These are phyloP conservation scores for Wickerhamiella occidentalis DNA, from an alignment of 805 yeast species.

Conservation along the genomic window DNA sequence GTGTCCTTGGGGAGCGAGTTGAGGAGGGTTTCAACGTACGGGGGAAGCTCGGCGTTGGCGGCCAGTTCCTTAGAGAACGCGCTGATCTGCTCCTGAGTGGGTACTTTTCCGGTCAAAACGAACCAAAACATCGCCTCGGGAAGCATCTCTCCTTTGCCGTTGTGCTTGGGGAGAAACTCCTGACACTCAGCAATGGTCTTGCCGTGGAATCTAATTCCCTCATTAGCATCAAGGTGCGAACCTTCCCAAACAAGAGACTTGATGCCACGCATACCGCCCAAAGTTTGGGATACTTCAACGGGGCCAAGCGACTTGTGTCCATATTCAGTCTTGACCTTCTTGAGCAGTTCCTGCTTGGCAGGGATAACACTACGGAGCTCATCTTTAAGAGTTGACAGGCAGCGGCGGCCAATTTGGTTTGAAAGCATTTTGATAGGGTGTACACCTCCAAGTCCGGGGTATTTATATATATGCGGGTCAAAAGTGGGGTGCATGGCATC, in stretches of 20 bases:
- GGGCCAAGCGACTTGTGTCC: constrained; percentile 34
- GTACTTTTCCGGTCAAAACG: constrained; percentile 60
- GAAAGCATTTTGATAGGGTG: neutral
- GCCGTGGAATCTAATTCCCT: constrained; percentile 72
- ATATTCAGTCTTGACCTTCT: constrained; percentile 31
- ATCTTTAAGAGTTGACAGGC: constrained; percentile 24
- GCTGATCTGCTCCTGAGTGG: constrained; percentile 46
- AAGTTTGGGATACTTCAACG: constrained; percentile 33
- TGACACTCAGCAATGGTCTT: constrained; percentile 64
- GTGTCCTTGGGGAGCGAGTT: constrained; percentile 53
- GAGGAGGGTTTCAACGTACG: constrained; percentile 45
- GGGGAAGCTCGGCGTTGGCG: constrained; percentile 52
- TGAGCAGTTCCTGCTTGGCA: constrained; percentile 31
- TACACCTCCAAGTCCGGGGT: neutral
- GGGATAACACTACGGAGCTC: constrained; percentile 34
- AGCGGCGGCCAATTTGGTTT: constrained; percentile 10
- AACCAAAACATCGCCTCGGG: constrained; percentile 63
- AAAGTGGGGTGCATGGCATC: constrained; percentile 3
- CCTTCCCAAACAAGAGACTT: constrained; percentile 70
- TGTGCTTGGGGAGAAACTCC: constrained; percentile 45
- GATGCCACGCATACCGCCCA: constrained; percentile 76
- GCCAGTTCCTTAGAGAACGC: constrained; percentile 51
- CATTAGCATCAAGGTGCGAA: constrained; percentile 60
- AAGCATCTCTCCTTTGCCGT: constrained; percentile 46
- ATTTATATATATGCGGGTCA: constrained; percentile 5